Percentiles rank a stretch among this genome's conserved stretches.
Conservation (phyloP, 108 stramenopile genomes). For the Poteriospumella lacustris region DNA sequence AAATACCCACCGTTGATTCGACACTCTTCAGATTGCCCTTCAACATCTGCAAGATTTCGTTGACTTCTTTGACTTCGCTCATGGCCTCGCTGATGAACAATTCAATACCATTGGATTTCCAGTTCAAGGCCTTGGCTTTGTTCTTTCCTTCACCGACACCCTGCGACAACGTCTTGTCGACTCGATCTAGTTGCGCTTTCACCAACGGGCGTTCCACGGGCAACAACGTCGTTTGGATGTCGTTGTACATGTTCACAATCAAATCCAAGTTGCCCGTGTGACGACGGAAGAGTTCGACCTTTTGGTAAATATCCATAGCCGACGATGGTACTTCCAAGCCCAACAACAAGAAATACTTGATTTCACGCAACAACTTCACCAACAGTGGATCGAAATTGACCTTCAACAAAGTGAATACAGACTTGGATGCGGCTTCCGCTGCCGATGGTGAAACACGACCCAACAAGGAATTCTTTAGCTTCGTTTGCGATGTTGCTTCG, state of each 20-base stretch:
- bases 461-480: constrained; percentile 42
- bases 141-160: constrained; percentile 36
- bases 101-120: constrained; percentile 37
- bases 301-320: constrained; percentile 44
- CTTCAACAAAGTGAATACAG: constrained; percentile 19
- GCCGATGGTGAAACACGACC: background rate
- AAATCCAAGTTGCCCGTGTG: constrained; percentile 50
- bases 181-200: constrained; percentile 26
- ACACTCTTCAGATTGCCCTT: constrained; percentile 50
- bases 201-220: constrained; percentile 51
- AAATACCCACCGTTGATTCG: constrained; percentile 35
- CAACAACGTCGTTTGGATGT: constrained; percentile 40
- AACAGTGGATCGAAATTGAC: constrained; percentile 53
- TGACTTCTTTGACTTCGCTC: constrained; percentile 41
- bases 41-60: constrained; percentile 40
- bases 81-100: constrained; percentile 39
- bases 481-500: constrained; percentile 41
- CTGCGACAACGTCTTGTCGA: constrained; percentile 39
- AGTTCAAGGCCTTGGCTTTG: constrained; percentile 34
- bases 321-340: constrained; percentile 39
- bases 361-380: constrained; percentile 47
- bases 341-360: constrained; percentile 55
- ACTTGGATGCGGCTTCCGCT: background rate
- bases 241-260: constrained; percentile 44
- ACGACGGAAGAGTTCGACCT: constrained; percentile 38